Percentiles rank a stretch among this genome's conserved stretches.
phyloP scores from a whole-genome alignment of 352 stramenopile species.

The Discostella stelligera region DNA sequence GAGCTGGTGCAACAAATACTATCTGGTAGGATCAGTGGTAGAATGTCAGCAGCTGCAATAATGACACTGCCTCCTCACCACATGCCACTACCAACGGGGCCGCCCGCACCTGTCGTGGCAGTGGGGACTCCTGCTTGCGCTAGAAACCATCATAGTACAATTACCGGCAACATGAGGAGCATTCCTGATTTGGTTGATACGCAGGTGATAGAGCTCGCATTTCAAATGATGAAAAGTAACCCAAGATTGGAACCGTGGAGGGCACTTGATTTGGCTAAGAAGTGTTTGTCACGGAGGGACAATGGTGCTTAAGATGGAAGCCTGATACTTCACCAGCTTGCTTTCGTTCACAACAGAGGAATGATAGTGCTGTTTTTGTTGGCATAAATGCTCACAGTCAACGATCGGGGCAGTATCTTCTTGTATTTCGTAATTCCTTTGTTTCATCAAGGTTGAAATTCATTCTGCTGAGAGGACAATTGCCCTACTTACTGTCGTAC shows the following conservation, averaged over 20 bases:
- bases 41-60: neutral
- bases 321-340: too few relatives aligned
- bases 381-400: too few relatives aligned
- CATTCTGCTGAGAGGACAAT: too few relatives aligned
- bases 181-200: neutral
- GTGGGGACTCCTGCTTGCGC: neutral
- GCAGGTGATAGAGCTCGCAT: neutral
- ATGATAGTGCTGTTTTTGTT: too few relatives aligned
- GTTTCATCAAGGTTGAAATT: too few relatives aligned
- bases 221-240: conserved; percentile 14
- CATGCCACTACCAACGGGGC: neutral
- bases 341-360: too few relatives aligned
- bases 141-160: too few relatives aligned
- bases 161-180: too few relatives aligned
- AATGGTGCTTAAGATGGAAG: neutral
- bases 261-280: conserved; percentile 9
- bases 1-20: neutral
- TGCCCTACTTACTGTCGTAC: too few relatives aligned
- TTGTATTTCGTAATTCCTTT: too few relatives aligned
- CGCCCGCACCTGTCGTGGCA: neutral
- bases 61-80: neutral
- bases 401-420: too few relatives aligned
- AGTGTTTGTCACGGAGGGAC: neutral
- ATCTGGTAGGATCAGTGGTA: neutral
- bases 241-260: conserved; percentile 6